Conservation (phyloP, 2,329 filamentous ascomycete genomes). For the Monosporascus sp. region DNA sequence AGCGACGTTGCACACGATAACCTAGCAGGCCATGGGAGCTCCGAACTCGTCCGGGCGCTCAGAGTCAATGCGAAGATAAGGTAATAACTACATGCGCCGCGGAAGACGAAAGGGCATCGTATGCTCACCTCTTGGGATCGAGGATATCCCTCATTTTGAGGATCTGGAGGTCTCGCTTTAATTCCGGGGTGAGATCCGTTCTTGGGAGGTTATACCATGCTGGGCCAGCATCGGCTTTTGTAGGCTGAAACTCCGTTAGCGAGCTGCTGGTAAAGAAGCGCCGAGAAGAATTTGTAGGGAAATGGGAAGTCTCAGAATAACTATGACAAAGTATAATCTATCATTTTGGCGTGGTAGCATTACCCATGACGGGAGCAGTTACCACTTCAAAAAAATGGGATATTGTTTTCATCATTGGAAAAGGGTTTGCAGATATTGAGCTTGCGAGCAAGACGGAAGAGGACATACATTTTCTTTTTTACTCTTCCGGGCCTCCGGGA, state of each 20-base stretch:
- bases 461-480: slow-evolving; percentile 27
- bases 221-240: slow-evolving; percentile 59
- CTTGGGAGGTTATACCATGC: slow-evolving; percentile 86
- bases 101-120: not conserved
- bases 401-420: slow-evolving; percentile 68
- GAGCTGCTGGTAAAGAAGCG: slow-evolving; percentile 4
- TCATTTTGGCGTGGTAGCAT: slow-evolving; percentile 61
- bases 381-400: slow-evolving; percentile 70
- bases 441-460: not conserved
- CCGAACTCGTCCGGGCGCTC: no score
- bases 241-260: slow-evolving; percentile 20
- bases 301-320: slow-evolving; percentile 58
- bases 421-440: slow-evolving; percentile 12
- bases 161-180: slow-evolving; percentile 85
- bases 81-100: not conserved
- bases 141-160: slow-evolving; percentile 84
- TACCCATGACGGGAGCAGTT: slow-evolving; percentile 74
- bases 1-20: not conserved
- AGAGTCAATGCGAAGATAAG: no score
- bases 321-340: slow-evolving; percentile 53
- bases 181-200: slow-evolving; percentile 75
- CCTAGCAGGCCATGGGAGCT: no score
- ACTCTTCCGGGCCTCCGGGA: slow-evolving; percentile 19
- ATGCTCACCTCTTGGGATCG: slow-evolving; percentile 60
- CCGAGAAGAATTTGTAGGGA: slow-evolving; percentile 13